Base-by-base conservation (phyloP, 371 early-diverging fungal genomes). In the Syncephalastrum monosporum region DNA sequence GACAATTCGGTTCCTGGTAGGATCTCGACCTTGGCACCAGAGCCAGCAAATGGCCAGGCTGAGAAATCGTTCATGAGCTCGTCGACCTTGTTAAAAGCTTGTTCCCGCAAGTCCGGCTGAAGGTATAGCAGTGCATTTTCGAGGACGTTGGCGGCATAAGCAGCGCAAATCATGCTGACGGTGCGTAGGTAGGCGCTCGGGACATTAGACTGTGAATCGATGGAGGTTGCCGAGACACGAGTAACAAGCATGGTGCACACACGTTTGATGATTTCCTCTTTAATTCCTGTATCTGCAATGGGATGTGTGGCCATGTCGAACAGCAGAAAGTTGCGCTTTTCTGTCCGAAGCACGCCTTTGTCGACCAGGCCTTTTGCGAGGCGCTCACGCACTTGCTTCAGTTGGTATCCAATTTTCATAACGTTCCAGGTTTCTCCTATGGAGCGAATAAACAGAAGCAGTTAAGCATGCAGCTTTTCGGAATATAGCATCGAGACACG, bases 371-470 rank as follows among this genome's bases (percentile, higher is more conserved):
- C 97, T 74, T 97, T 97, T 47, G 96, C 94, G 55, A 97, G 81
- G 24, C 98, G 83, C 67, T 97, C 98, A 29, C 98, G 89, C 14
- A 97, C 98, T 79, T 97, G 97, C 68, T 96, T 96, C 27, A 97
- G 80, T 72, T 97, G 98, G 77, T 95, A 97, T 55, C 92, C 92
- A 63, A 96, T 90, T 70, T 94, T 96, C 81, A 90, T 85, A 7
- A 96, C 83, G 78, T 96, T 97, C 98, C 98, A 97, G 13, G 98
- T 97, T 77, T 97, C 98, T 53, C 98, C 95, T 93, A 59, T 12
- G 2, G 2, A 33, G 12, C 3, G 38, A 12, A 10, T 33, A 33
- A 10, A 2, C 1, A 49, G 24, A 60, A 29, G 59, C 6, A 56
- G 12, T 33, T 33, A 6, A 33, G 38, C 38, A 33, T 33, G 12